Conservation (phyloP, 2,329 filamentous ascomycete genomes). For the Elsinoe perseae region DNA sequence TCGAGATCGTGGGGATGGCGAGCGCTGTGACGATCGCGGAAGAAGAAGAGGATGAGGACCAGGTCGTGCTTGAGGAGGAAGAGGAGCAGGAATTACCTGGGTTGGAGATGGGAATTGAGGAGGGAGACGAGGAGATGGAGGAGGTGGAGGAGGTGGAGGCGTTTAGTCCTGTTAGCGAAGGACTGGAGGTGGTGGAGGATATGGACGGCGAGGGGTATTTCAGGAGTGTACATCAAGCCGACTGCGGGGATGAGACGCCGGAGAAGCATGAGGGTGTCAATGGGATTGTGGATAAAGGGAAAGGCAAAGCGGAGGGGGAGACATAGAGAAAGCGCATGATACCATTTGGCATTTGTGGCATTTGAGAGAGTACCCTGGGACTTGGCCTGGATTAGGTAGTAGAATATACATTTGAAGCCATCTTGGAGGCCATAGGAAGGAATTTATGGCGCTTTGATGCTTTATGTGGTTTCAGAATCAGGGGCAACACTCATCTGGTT, state of each 20-base stretch:
- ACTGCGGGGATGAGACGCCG: background rate
- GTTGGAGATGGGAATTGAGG: slow-evolving; percentile 12
- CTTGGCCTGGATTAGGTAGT: background rate
- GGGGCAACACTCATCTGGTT: too few species aligned
- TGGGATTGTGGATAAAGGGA: background rate
- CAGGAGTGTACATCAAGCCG: slow-evolving; percentile 8
- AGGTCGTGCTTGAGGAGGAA: slow-evolving; percentile 20
- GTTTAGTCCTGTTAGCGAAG: slow-evolving; percentile 45
- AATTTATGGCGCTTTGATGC: too few species aligned
- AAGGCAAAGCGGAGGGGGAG: background rate
- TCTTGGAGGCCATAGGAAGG: too few species aligned
- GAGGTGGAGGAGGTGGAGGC: slow-evolving; percentile 52
- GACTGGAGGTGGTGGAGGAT: slow-evolving; percentile 29
- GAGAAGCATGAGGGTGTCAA: background rate
- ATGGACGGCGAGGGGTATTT: slow-evolving; percentile 19
- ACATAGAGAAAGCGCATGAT: background rate
- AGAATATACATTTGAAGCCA: background rate
- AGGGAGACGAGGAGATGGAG: slow-evolving; percentile 16
- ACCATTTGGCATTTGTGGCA: background rate
- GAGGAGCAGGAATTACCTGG: background rate
- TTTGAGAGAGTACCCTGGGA: background rate
- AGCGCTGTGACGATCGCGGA: slow-evolving; percentile 43
- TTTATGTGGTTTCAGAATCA: too few species aligned
- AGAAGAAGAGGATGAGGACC: slow-evolving; percentile 34
- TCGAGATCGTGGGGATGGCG: slow-evolving; percentile 11